These are phyloP conservation scores for Macrocybe sp. DNA, from an alignment of 1,284 basidiomycete genomes.

Conservation along the genomic window DNA sequence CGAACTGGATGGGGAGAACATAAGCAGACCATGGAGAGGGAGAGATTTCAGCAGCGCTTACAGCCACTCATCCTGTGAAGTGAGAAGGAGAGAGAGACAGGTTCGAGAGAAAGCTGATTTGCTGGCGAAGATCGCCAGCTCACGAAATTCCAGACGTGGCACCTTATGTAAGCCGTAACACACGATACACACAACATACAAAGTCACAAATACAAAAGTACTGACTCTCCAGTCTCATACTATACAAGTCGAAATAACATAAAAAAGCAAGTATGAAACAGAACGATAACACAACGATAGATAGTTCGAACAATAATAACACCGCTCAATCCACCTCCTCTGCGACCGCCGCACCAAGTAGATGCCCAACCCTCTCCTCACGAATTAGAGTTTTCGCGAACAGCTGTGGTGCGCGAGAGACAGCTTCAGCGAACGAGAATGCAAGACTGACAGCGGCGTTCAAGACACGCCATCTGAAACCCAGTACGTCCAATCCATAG, in stretches of 20 bases:
- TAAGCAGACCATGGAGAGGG: slow-evolving; percentile 8
- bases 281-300: no score
- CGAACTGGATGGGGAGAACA: slow-evolving; percentile 52
- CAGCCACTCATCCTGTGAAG: slow-evolving; percentile 39
- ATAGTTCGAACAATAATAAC: no score
- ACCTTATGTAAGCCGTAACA: slow-evolving; percentile 19
- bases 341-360: no score
- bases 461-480: slow-evolving; percentile 45
- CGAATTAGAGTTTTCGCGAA: slow-evolving; percentile 26
- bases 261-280: no score
- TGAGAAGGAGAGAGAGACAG: slow-evolving; percentile 15
- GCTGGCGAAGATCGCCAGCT: slow-evolving; percentile 18
- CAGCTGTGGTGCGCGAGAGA: slow-evolving; percentile 32
- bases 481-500: slow-evolving; percentile 44
- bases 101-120: slow-evolving; percentile 15
- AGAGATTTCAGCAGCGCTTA: slow-evolving; percentile 21
- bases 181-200: no score
- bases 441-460: slow-evolving; percentile 47
- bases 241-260: no score
- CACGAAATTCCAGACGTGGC: slow-evolving; percentile 34
- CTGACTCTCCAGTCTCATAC: no score
- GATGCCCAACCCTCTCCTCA: no score
- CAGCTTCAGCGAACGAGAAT: slow-evolving; percentile 60
- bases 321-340: no score
- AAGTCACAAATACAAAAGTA: no score